Conservation (phyloP, 148 eudicot genomes). For the Fagopyrum homotropicum region DNA sequence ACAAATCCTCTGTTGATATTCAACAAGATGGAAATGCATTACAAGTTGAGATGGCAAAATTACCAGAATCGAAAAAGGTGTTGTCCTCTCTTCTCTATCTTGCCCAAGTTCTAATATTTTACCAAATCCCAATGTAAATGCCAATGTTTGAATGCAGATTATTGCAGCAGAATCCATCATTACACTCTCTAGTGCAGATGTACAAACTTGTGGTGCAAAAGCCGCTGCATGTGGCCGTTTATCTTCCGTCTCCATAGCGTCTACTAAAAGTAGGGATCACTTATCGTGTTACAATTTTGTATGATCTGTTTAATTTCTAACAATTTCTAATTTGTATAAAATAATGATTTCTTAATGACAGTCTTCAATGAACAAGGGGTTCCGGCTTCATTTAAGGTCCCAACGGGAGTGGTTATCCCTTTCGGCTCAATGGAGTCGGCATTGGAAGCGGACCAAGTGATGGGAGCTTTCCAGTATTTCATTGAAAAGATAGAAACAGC, state of each 20-base stretch:
- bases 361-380: constrained; percentile 79
- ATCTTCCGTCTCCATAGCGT: constrained; percentile 58
- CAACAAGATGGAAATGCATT: constrained; percentile 13
- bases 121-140: background rate
- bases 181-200: constrained; percentile 51
- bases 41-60: background rate
- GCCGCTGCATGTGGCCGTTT: constrained; percentile 84
- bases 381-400: constrained; percentile 82
- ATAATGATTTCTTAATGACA: constrained; percentile 22
- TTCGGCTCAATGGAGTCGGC: constrained; percentile 83
- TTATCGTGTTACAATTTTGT: background rate
- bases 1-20: constrained; percentile 23
- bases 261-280: constrained; percentile 50
- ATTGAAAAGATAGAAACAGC: constrained; percentile 71
- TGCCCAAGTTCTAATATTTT: background rate
- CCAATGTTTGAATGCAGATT: constrained; percentile 33
- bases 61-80: background rate
- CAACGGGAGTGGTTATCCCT: constrained; percentile 77
- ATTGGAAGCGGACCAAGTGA: constrained; percentile 42
- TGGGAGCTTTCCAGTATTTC: constrained; percentile 39
- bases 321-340: background rate
- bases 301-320: background rate
- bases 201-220: constrained; percentile 75
- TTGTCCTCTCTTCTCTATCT: background rate
- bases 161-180: constrained; percentile 42